Conservation (phyloP, 371 early-diverging fungal genomes). For the Rhizopus arrhizus region DNA sequence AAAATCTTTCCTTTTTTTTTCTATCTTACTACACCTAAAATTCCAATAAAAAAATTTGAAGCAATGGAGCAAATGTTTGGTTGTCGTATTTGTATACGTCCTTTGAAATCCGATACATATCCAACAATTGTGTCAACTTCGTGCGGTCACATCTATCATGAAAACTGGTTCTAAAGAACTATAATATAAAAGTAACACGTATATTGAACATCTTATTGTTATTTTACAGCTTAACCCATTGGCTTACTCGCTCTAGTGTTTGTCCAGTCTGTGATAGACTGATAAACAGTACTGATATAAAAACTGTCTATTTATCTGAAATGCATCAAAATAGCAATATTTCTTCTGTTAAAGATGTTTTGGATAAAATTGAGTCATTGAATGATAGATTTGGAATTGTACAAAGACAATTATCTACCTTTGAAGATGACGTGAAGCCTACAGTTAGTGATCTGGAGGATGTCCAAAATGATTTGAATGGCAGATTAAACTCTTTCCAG, state of each 20-base stretch:
- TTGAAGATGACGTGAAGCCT: background rate
- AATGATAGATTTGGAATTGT: background rate
- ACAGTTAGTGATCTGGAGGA: background rate
- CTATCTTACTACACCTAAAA: background rate
- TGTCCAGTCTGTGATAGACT: too few relatives aligned
- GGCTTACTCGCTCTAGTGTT: too few relatives aligned
- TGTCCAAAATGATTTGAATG: background rate
- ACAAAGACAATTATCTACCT: background rate
- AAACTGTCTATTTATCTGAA: background rate
- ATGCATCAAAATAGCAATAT: too few relatives aligned
- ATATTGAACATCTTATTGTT: too few relatives aligned
- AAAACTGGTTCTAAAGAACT: too few relatives aligned
- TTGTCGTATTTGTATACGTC: background rate
- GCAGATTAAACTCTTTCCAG: background rate
- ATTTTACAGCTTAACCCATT: too few relatives aligned
- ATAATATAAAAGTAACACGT: too few relatives aligned
- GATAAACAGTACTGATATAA: background rate
- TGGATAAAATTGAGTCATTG: background rate
- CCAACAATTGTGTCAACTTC: too few relatives aligned
- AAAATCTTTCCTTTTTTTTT: background rate
- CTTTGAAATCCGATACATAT: background rate
- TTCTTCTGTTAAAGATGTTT: background rate
- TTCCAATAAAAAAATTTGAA: background rate
- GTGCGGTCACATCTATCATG: too few relatives aligned
- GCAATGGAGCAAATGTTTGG: background rate